Evolutionary conservation across 192 early-diverging fungal genomes (phyloP).

Genomic region (Entomortierella parvispora): DNA sequence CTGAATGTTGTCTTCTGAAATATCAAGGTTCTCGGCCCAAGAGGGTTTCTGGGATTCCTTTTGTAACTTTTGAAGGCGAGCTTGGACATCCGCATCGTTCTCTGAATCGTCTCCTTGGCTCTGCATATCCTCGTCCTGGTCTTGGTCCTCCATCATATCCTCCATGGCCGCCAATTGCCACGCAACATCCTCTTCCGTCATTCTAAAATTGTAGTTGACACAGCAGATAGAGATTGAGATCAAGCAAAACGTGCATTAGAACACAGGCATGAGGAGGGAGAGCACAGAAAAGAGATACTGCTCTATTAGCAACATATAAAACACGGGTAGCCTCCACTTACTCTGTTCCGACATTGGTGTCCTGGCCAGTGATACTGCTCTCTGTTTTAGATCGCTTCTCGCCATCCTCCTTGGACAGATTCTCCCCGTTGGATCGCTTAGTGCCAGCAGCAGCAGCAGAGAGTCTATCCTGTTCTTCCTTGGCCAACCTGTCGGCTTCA

Average conservation of each 20-base stretch:
- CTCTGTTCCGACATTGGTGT: conserved; percentile 38
- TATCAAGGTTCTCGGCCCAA: conserved; percentile 8
- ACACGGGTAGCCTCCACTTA: conserved; percentile 8
- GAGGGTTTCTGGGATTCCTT: conserved; percentile 3
- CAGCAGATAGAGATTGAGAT: not conserved
- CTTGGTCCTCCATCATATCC: conserved; percentile 36
- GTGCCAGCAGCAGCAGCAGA: not conserved
- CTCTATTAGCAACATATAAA: not conserved
- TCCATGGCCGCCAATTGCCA: conserved; percentile 68
- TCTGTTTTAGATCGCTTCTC: conserved; percentile 32
- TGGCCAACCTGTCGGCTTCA: conserved; percentile 51
- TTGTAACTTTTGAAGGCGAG: conserved; percentile 34
- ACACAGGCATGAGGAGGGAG: not conserved
- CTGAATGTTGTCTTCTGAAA: conserved; percentile 28
- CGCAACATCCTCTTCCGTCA: conserved; percentile 71
- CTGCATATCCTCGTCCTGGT: conserved; percentile 26
- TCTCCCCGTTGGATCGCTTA: conserved; percentile 25
- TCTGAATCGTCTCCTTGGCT: conserved; percentile 39
- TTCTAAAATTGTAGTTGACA: conserved; percentile 38
- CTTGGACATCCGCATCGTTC: conserved; percentile 25
- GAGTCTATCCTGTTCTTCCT: conserved; percentile 40
- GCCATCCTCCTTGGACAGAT: not conserved
- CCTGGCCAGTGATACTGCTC: too few relatives aligned
- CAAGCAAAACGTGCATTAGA: not conserved
- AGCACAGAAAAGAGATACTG: too few relatives aligned